These are phyloP conservation scores for Kondoa malvinella DNA, from an alignment of 768 basidiomycete genomes.

Conservation along the genomic window DNA sequence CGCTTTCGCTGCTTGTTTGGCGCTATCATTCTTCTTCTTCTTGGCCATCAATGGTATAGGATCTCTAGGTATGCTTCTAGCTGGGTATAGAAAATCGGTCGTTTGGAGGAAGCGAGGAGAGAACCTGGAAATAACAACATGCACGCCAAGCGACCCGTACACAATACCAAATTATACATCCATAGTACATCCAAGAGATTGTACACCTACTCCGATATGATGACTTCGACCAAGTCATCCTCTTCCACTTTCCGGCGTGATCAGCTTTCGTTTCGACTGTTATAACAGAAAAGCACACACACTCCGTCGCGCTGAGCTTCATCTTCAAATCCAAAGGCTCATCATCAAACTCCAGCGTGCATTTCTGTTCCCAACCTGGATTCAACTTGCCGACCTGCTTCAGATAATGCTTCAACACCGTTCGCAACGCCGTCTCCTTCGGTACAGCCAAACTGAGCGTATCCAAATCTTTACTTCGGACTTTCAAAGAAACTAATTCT, in stretches of 20 bases:
- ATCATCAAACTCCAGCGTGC: not conserved
- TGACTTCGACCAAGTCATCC: not conserved
- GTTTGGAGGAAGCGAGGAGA: not conserved
- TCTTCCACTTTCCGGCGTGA: not conserved
- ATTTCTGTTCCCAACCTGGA: not conserved
- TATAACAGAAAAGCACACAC: not conserved
- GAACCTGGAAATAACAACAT: not conserved
- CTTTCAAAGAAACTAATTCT: not conserved
- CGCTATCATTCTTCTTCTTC: conserved; percentile 7
- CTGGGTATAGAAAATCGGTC: not conserved
- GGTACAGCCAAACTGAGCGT: not conserved
- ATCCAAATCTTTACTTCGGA: not conserved
- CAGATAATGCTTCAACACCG: not conserved
- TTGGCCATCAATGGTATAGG: too few species aligned
- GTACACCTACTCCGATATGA: too few species aligned
- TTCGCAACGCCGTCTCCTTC: not conserved
- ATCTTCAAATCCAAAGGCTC: not conserved
- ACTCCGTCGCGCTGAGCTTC: not conserved
- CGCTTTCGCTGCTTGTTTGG: conserved; percentile 34
- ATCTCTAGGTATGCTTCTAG: too few species aligned
- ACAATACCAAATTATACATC: too few species aligned
- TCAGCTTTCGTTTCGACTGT: not conserved
- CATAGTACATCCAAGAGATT: too few species aligned
- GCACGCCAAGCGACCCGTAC: not conserved
- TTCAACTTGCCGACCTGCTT: not conserved